These are phyloP conservation scores for Suillus hirtellus DNA, from an alignment of 768 basidiomycete species.

Conservation along the genomic window DNA sequence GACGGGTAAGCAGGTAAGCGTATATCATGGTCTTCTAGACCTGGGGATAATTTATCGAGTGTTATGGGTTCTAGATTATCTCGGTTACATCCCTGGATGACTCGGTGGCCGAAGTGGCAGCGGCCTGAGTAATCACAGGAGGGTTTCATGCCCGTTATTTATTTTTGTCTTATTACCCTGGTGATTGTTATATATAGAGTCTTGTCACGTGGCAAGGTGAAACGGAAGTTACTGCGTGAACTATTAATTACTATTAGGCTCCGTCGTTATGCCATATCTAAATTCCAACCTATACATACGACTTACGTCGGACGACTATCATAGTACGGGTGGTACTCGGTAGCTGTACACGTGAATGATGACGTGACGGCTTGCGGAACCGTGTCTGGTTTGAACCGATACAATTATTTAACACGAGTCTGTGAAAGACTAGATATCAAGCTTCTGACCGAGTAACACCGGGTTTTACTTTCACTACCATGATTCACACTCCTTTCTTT, in stretches of 20 bases:
- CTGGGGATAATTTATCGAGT: neutral
- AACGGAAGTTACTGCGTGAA: too few species aligned
- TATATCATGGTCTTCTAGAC: neutral
- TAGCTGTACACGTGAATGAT: neutral
- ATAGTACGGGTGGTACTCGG: too few species aligned
- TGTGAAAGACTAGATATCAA: neutral
- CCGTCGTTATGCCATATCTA: too few species aligned
- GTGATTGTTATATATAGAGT: too few species aligned
- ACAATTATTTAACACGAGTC: neutral
- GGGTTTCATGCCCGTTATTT: neutral
- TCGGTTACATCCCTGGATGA: conserved; percentile 41
- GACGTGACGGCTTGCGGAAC: neutral
- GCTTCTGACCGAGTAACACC: neutral
- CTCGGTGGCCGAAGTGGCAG: neutral
- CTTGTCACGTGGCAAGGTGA: neutral
- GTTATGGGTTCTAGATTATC: conserved; percentile 31
- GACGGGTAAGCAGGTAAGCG: conserved; percentile 82
- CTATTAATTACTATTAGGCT: too few species aligned
- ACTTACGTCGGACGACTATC: too few species aligned
- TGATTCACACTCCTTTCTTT: neutral
- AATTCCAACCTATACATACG: too few species aligned
- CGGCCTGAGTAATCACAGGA: too few species aligned
- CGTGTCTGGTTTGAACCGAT: neutral
- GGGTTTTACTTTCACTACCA: neutral
- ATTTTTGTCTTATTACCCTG: too few species aligned